Evolutionary conservation across 2,329 filamentous ascomycete species (phyloP), one percentile per base, ranked within the genome.

Genomic region (Aspergillus pseudoterreus): DNA sequence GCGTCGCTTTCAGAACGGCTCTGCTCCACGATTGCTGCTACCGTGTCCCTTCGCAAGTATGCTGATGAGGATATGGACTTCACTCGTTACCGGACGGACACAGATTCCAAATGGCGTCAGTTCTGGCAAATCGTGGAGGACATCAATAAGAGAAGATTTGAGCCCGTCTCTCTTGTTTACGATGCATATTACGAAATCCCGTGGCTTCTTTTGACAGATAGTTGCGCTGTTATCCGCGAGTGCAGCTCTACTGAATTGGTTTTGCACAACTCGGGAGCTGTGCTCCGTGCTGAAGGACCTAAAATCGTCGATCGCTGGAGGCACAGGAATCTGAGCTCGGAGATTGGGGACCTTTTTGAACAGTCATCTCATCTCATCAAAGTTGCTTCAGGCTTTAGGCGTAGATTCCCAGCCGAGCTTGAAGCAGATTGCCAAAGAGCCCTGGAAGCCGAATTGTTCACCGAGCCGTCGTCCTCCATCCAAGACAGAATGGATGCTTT

Each of bases 81-180:
- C 60, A 83, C 87, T 21, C 80, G 85, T 51, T 94, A 92, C 66
- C 82, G 87, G 51, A 75, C 78, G 32, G 85, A 89, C 30, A 85
- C 87, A 48, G 87, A 94, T 64, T 80, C 82, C 10, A 91, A 96
- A 68, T 99, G 94, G 94, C 84, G 88, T 56, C 83, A 88, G 46
- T 95, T 95, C 70, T 96, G 91, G 74, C 85, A 91, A 30, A 79
- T 97, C 15, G 80, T 95, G 15, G 79, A 88, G 11, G 92, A 96
- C 66, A 75, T 99, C 38, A 91, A 97, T 66, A 91, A 88, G 63
- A 86, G 90, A 63, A 82, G 92, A 63, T 87, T 88, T 15, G 92
- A 96, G 64, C 86, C 89, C 0, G 73, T 97, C 42, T 85, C 88
- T 1, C 76, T 97, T 42, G 82, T 85, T 0, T 84, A 89, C 50